Evolutionary conservation across 768 basidiomycete species (phyloP), one percentile per base, ranked within the genome.

Genomic region (Crassisporium funariophilum): DNA sequence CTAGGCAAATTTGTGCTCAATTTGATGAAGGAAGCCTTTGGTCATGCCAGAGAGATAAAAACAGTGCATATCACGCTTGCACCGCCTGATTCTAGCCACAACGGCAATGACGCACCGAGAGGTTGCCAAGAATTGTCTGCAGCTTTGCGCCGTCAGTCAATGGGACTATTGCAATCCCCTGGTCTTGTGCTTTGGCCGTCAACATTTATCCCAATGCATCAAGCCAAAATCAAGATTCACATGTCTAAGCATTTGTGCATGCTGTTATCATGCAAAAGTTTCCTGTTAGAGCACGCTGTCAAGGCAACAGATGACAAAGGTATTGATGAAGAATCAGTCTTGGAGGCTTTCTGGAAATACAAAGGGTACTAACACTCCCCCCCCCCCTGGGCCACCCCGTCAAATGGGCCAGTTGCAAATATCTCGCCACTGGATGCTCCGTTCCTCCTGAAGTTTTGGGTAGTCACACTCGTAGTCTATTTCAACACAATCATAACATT

Each of bases 171-270:
- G 33, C 78, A 82, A 50, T 79, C 79, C 2, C 75, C 80, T 9
- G 86, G 86, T 1, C 69, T 88, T 12, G 58, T 88, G 22, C 58
- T 86, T 27, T 79, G 70, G 72, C 82, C 78, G 4, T 69, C 74
- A 19, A 80, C 76, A 12, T 81, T 86, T 61, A 70, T 86, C 35
- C 77, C 82, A 1, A 71, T 83, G 58, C 42, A 71, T 2, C 76
- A 81, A 22, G 55, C 66, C 4, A 83, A 85, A 58, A 67, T 89
- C 21, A 85, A 88, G 65, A 79, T 84, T 72, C 83, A 86, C 56
- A 73, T 78, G 12, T 83, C 80, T 58, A 83, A 81, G 64, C 76
- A 84, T 61, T 68, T 50, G 76, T 82, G 33, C 58, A 82, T 47
- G 61, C 57, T 44, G 71, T 74, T 55, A 73, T 70, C 63, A 39